phyloP scores from a whole-genome alignment of 2,329 filamentous ascomycete genomes.

The Diaporthe citrichinensis region DNA sequence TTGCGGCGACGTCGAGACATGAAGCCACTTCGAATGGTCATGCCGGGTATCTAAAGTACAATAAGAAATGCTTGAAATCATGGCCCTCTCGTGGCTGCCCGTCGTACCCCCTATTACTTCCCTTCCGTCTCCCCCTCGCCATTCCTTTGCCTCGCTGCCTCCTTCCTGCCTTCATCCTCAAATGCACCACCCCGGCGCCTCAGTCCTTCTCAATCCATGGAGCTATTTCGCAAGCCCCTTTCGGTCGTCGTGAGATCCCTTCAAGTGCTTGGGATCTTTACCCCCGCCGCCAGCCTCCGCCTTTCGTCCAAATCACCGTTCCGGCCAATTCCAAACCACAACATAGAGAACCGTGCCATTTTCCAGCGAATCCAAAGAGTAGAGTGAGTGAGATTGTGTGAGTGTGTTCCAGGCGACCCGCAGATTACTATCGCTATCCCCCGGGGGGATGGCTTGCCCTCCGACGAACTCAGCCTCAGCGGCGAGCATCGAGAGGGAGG shows the following conservation, averaged over 20 bases:
- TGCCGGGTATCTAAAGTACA: constrained; percentile 4
- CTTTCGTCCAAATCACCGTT: background rate
- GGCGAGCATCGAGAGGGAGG: background rate
- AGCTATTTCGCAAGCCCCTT: background rate
- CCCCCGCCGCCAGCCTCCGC: background rate
- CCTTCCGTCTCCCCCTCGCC: background rate
- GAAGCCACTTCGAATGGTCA: background rate
- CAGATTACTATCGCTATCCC: background rate
- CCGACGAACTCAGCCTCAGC: background rate
- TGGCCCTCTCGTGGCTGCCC: too few relatives aligned
- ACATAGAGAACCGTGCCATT: background rate
- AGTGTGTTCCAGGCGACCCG: background rate
- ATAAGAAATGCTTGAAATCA: background rate
- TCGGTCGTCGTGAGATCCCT: background rate
- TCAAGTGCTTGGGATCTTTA: background rate
- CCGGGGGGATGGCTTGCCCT: background rate
- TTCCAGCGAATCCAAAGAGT: background rate
- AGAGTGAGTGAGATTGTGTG: background rate
- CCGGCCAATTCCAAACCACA: background rate
- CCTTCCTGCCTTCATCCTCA: background rate
- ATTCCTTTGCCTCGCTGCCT: background rate
- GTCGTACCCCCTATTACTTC: background rate
- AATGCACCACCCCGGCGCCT: background rate
- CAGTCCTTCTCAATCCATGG: background rate
- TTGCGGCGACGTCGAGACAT: background rate